These are phyloP conservation scores for Carex scoparia DNA, from an alignment of 176 grass and related monocot genomes.

Conservation along the genomic window DNA sequence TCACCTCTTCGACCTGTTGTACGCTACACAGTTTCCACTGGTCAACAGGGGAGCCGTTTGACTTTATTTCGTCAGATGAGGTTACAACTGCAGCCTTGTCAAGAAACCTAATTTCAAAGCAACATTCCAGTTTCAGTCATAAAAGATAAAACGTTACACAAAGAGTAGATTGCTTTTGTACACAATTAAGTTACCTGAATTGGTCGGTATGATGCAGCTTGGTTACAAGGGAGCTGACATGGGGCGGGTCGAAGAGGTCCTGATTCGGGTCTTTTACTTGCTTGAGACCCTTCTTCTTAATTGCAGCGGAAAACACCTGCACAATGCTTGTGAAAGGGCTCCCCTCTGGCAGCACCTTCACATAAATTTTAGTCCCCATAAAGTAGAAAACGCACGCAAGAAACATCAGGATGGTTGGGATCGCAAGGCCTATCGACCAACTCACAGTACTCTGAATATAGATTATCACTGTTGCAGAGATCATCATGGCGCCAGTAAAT, in stretches of 20 bases:
- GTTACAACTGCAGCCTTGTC: slow-evolving; percentile 77
- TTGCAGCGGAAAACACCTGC: slow-evolving; percentile 44
- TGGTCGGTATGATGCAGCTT: slow-evolving; percentile 75
- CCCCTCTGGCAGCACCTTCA: slow-evolving; percentile 56
- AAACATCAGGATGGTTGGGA: slow-evolving; percentile 83
- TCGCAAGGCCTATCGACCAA: slow-evolving; percentile 70
- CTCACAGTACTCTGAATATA: slow-evolving; percentile 94
- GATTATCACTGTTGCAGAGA: slow-evolving; percentile 92
- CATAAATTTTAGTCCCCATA: slow-evolving; percentile 68
- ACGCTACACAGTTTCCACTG: slow-evolving; percentile 70
- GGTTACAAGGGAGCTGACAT: slow-evolving; percentile 52
- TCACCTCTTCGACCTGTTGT: slow-evolving; percentile 92
- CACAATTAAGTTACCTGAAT: slow-evolving; percentile 37
- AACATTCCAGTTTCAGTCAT: background rate
- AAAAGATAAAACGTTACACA: background rate
- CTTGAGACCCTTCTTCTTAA: slow-evolving; percentile 48
- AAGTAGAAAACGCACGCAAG: slow-evolving; percentile 82
- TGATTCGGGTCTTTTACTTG: slow-evolving; percentile 71
- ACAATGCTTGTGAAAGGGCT: slow-evolving; percentile 83
- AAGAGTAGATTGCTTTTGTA: background rate
- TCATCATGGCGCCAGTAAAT: slow-evolving; percentile 74
- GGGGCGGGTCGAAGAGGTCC: slow-evolving; percentile 76
- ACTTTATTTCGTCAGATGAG: slow-evolving; percentile 36
- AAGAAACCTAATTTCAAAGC: slow-evolving; percentile 37
- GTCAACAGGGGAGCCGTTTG: slow-evolving; percentile 28